A percentile compares a stretch with the other conserved stretches of the same genome.
Evolutionary conservation across 805 yeast species (phyloP).

Genomic region (Wickerhamomyces kurtzmanii): DNA sequence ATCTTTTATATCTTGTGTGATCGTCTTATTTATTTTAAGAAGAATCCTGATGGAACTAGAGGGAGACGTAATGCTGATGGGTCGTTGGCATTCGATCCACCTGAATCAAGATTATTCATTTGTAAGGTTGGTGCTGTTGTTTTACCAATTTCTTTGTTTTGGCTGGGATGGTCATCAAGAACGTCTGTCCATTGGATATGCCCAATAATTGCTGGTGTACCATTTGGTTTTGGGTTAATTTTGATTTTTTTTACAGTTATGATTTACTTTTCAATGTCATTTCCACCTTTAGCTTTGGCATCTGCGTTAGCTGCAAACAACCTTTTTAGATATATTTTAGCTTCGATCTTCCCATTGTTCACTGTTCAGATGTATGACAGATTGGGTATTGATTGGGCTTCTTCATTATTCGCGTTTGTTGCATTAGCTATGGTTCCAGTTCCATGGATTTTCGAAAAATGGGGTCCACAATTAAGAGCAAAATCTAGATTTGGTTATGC

Average conservation of each 20-base stretch:
- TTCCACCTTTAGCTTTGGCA: slow-evolving; percentile 71
- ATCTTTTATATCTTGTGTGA: slow-evolving; percentile 39
- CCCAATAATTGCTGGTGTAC: slow-evolving; percentile 67
- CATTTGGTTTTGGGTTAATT: slow-evolving; percentile 69
- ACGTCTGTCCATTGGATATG: slow-evolving; percentile 62
- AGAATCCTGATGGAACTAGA: slow-evolving; percentile 54
- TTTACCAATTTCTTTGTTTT: slow-evolving; percentile 61
- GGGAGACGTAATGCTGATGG: slow-evolving; percentile 39
- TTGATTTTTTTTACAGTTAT: slow-evolving; percentile 63
- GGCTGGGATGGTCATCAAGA: slow-evolving; percentile 77
- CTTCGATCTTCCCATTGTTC: slow-evolving; percentile 78
- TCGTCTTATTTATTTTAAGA: slow-evolving; percentile 37
- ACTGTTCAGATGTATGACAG: slow-evolving; percentile 74
- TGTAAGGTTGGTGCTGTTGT: slow-evolving; percentile 61
- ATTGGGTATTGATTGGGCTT: slow-evolving; percentile 73
- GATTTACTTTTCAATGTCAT: slow-evolving; percentile 59
- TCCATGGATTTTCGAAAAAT: slow-evolving; percentile 57
- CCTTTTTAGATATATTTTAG: slow-evolving; percentile 61
- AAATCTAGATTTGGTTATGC: slow-evolving; percentile 51
- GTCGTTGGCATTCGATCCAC: slow-evolving; percentile 41
- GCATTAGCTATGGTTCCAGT: slow-evolving; percentile 64
- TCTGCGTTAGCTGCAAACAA: slow-evolving; percentile 89
- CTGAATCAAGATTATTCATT: slow-evolving; percentile 50
- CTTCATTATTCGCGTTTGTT: slow-evolving; percentile 53
- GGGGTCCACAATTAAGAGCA: slow-evolving; percentile 48